Evolutionary conservation across 768 basidiomycete species (phyloP).

Genomic region (Antrodiella citrinella): DNA sequence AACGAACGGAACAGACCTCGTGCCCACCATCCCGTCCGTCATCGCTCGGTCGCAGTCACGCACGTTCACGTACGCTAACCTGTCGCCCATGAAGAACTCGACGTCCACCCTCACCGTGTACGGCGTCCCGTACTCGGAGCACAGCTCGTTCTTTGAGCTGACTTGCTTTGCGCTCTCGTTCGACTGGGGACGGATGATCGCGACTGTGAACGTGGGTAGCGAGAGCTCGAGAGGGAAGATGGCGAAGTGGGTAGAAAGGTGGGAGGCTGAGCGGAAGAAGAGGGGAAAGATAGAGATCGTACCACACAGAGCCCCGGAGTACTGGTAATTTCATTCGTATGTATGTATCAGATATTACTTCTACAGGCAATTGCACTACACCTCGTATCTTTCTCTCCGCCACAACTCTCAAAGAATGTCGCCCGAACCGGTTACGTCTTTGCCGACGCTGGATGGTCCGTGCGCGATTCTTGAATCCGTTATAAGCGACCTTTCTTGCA

Average conservation of each 20-base stretch:
- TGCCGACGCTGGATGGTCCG: slow-evolving; percentile 2
- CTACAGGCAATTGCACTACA: too few species aligned
- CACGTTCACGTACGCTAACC: slow-evolving; percentile 60
- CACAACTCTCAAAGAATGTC: too few species aligned
- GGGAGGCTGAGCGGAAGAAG: slow-evolving; percentile 76
- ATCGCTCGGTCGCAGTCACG: slow-evolving; percentile 59
- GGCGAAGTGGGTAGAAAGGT: slow-evolving; percentile 80
- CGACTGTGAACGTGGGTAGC: slow-evolving; percentile 86
- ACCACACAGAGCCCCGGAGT: slow-evolving; percentile 32
- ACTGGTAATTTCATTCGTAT: slow-evolving; percentile 41
- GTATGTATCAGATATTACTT: neutral
- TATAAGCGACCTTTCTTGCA: neutral
- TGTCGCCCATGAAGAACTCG: slow-evolving; percentile 65
- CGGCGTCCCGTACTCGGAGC: slow-evolving; percentile 90
- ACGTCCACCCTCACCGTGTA: slow-evolving; percentile 63
- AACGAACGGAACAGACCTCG: slow-evolving; percentile 51
- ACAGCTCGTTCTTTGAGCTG: slow-evolving; percentile 91
- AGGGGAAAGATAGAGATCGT: slow-evolving; percentile 31
- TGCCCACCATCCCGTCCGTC: slow-evolving; percentile 59
- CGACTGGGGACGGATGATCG: slow-evolving; percentile 83
- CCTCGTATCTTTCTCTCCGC: too few species aligned
- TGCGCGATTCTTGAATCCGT: neutral
- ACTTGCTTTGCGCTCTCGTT: slow-evolving; percentile 92
- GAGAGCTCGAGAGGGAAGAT: slow-evolving; percentile 74
- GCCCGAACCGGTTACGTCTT: too few species aligned